Conservation (phyloP, 352 stramenopile genomes). For the Globisporangium viniferum region DNA sequence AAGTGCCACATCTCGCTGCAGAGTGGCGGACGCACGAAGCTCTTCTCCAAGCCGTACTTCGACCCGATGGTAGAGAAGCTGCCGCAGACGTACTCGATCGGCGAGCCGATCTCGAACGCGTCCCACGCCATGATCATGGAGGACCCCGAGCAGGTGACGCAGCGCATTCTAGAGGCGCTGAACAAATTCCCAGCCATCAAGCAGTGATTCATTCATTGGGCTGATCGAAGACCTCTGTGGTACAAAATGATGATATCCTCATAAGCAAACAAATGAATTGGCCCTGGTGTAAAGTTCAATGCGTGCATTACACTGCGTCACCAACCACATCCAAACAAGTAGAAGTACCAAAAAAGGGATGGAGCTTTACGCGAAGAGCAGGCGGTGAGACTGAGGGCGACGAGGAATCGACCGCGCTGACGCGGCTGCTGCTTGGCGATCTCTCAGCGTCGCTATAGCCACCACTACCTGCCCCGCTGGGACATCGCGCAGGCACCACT, state of each 20-base stretch:
- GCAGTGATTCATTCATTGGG: constrained; percentile 1
- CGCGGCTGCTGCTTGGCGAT: too few relatives aligned
- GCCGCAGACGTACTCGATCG: constrained; percentile 41
- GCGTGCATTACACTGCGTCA: too few relatives aligned
- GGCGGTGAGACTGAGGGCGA: too few relatives aligned
- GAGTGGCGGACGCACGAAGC: constrained; percentile 40
- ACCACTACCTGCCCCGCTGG: too few relatives aligned
- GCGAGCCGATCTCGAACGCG: constrained; percentile 31
- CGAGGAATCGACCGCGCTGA: too few relatives aligned
- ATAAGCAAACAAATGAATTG: neutral
- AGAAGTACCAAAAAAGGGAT: too few relatives aligned
- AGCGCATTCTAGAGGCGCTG: constrained; percentile 40
- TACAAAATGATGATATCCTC: neutral
- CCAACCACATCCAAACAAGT: too few relatives aligned
- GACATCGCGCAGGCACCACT: too few relatives aligned
- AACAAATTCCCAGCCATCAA: constrained; percentile 18
- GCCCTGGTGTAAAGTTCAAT: too few relatives aligned
- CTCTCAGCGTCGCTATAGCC: too few relatives aligned
- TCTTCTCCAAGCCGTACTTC: constrained; percentile 36
- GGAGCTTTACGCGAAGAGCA: too few relatives aligned
- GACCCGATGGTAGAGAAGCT: constrained; percentile 23
- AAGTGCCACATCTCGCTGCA: constrained; percentile 41
- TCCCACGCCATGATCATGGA: constrained; percentile 54
- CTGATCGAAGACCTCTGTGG: neutral
- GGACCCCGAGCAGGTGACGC: constrained; percentile 31